These are phyloP conservation scores for Medicago arabica DNA, from an alignment of 306 rosid genomes.

Conservation along the genomic window DNA sequence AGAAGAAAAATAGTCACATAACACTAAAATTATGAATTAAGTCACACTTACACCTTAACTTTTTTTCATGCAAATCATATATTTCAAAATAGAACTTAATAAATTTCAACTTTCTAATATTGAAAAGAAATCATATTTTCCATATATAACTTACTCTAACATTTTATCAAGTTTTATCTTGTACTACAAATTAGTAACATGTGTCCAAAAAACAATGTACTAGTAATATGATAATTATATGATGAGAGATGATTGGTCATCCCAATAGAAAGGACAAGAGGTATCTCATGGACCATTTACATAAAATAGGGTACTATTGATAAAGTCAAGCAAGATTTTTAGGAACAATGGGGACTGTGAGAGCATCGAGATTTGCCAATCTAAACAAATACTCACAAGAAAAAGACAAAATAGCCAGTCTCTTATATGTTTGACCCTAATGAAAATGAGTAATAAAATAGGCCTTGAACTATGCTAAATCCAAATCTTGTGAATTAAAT, in stretches of 20 bases:
- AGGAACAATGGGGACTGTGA: conserved; percentile 43
- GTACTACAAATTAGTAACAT: neutral
- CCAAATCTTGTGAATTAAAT: conserved; percentile 39
- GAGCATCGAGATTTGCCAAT: conserved; percentile 60
- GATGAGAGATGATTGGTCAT: conserved; percentile 1
- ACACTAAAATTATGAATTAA: neutral
- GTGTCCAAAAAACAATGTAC: neutral
- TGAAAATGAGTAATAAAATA: conserved; percentile 29
- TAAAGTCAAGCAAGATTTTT: conserved; percentile 46
- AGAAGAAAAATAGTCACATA: neutral
- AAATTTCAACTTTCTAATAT: neutral
- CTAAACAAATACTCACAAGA: conserved; percentile 38
- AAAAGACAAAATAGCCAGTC: conserved; percentile 61
- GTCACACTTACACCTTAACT: neutral
- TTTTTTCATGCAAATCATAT: neutral
- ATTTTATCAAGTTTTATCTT: neutral
- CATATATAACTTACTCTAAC: neutral
- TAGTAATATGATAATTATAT: neutral
- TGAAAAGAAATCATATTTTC: neutral
- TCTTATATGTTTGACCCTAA: conserved; percentile 51
- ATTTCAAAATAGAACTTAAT: neutral
- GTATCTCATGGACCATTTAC: conserved; percentile 47
- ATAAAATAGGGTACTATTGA: conserved; percentile 42
- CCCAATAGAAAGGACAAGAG: conserved; percentile 41
- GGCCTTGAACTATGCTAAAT: conserved; percentile 14